Evolutionary conservation across 768 basidiomycete genomes (phyloP), one percentile per base, ranked within the genome.

Genomic region (Mycena floridula): DNA sequence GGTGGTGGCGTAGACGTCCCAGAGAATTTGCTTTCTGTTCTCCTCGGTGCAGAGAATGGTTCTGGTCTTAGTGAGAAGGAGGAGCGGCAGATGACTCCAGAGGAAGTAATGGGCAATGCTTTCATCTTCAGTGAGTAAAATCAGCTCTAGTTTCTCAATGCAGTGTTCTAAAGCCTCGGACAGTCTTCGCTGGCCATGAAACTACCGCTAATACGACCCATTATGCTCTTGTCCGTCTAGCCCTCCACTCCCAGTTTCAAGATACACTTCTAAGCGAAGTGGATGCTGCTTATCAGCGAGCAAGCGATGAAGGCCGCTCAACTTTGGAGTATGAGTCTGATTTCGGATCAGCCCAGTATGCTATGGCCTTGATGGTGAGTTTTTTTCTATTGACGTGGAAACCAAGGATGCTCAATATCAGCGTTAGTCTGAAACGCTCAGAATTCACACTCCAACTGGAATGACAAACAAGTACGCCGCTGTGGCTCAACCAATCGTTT

Each of bases 171-270:
- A 32, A n/a, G 28, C n/a, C 11, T n/a, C n/a, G 11, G 11, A n/a
- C 21, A 40, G 38, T 40, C 3, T 43, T 48, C 15, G 15, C 22
- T 23, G 49, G 50, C 3, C 50, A 50, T 20, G 50, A 50, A 25
- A 50, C 50, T 23, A 48, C 50, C 13, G 50, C 50, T 4, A 48
- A 48, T 16, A 48, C 46, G 4, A 15, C 43, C 21, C 46, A 45
- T 24, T 56, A 51, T 35, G 50, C 50, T 3, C 39, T 58, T 4
- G 36, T 54, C 16, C 44, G 40, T 21, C 44, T 58, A 11, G 46
- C 55, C 9, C 45, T 47, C 7, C 30, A 52, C 36, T 50, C 46
- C 1, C 39, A 52, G 2, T 25, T 40, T 13, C 56, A 58, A 38
- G 44, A 28, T 3, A 13, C 22, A 18, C 40, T 58, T 21, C 28